These are phyloP conservation scores for Tubosaeta sp. DNA, from an alignment of 768 basidiomycete species.

Conservation along the genomic window DNA sequence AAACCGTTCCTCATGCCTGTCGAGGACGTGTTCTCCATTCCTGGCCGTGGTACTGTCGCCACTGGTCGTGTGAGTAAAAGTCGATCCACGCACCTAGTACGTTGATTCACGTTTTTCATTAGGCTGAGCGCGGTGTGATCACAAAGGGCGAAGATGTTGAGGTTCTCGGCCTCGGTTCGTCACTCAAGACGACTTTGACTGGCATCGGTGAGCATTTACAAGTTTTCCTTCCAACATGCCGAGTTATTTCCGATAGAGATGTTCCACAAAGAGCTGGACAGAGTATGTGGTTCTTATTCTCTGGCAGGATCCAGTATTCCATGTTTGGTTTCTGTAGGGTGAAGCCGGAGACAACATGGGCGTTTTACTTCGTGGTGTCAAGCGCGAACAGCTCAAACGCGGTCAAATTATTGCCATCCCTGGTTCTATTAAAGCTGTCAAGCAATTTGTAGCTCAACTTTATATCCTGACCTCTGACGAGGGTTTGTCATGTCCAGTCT, in stretches of 20 bases:
- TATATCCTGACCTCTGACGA: slow-evolving; percentile 49
- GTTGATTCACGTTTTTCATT: slow-evolving; percentile 4
- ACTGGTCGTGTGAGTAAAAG: slow-evolving; percentile 73
- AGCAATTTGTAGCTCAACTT: slow-evolving; percentile 91
- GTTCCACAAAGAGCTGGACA: slow-evolving; percentile 99
- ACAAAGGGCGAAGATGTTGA: slow-evolving; percentile 93
- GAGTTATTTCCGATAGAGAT: slow-evolving; percentile 57
- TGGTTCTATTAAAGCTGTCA: slow-evolving; percentile 89
- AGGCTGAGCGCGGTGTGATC: slow-evolving; percentile 91
- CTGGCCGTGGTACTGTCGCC: slow-evolving; percentile 96
- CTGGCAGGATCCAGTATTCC: not conserved
- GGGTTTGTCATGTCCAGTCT: slow-evolving; percentile 32
- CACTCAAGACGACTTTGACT: slow-evolving; percentile 89
- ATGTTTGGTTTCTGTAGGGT: slow-evolving; percentile 44
- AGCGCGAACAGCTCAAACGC: slow-evolving; percentile 91
- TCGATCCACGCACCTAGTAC: not conserved
- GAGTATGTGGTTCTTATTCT: slow-evolving; percentile 42
- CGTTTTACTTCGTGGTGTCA: slow-evolving; percentile 91
- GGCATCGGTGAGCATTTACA: slow-evolving; percentile 64
- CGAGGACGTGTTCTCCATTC: slow-evolving; percentile 97
- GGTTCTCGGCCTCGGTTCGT: slow-evolving; percentile 78
- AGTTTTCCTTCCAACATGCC: not conserved
- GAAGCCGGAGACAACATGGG: slow-evolving; percentile 99
- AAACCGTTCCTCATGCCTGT: slow-evolving; percentile 96
- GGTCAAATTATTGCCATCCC: slow-evolving; percentile 90